Percentiles rank a stretch among this genome's conserved stretches.
phyloP scores from a whole-genome alignment of 2,329 filamentous ascomycete genomes.

The Stachybotrys chlorohalonatus region DNA sequence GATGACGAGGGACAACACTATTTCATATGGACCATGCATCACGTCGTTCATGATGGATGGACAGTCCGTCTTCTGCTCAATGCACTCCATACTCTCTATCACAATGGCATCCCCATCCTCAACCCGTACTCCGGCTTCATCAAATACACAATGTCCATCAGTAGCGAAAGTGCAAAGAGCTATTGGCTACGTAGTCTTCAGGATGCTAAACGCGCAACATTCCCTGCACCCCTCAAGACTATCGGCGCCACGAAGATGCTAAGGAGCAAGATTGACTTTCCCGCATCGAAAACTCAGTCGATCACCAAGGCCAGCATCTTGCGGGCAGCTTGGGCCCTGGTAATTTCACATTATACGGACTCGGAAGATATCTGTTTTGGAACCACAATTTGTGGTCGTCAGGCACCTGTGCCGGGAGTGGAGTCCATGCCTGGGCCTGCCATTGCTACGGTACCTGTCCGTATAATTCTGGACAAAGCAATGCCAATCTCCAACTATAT shows the following conservation, averaged over 20 bases:
- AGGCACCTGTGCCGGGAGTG: constrained; percentile 14
- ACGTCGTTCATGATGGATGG: constrained; percentile 43
- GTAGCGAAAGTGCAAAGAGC: background rate
- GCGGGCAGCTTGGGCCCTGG: constrained; percentile 15
- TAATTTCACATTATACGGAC: constrained; percentile 10
- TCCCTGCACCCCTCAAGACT: background rate
- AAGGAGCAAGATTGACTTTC: background rate
- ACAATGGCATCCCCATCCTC: constrained; percentile 3
- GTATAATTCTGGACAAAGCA: constrained; percentile 3
- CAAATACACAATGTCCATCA: constrained; percentile 27
- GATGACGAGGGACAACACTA: background rate
- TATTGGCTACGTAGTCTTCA: constrained; percentile 32
- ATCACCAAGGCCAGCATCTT: constrained; percentile 11
- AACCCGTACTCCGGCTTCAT: constrained; percentile 29
- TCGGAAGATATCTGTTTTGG: constrained; percentile 15
- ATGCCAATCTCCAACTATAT: background rate
- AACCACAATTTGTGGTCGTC: constrained; percentile 16
- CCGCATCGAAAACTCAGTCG: background rate
- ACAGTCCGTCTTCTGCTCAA: constrained; percentile 27
- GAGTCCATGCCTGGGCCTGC: constrained; percentile 17
- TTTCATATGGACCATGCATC: constrained; percentile 16
- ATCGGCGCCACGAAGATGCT: background rate
- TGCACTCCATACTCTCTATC: constrained; percentile 3
- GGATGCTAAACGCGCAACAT: constrained; percentile 5
- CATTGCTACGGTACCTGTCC: constrained; percentile 19